A percentile compares a stretch with the other conserved stretches of the same genome.
Evolutionary conservation across 257 asterid genomes (phyloP).

Genomic region (Fraxinus excelsior): DNA sequence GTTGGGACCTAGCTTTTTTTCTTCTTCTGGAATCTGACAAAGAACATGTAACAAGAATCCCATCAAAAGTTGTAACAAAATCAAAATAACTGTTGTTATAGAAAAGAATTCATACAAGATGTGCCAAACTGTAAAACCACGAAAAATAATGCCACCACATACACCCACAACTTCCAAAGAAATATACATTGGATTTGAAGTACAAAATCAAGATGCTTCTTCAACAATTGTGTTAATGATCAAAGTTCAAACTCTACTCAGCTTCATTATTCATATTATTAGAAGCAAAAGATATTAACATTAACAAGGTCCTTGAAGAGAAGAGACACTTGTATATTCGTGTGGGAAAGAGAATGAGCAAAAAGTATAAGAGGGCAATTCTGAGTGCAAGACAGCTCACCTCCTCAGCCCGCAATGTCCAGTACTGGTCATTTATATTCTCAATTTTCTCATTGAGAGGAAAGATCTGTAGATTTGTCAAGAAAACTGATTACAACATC

Average conservation of each 20-base stretch:
- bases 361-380: slow-evolving; percentile 10
- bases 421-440: slow-evolving; percentile 90
- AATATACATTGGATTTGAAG: background rate
- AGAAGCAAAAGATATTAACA: background rate
- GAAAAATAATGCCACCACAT: background rate
- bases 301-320: slow-evolving; percentile 1
- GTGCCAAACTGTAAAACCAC: background rate
- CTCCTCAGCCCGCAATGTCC: slow-evolving; percentile 98
- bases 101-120: background rate
- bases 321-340: background rate
- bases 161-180: background rate
- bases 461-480: slow-evolving; percentile 62
- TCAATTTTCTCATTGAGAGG: slow-evolving; percentile 85
- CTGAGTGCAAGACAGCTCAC: slow-evolving; percentile 37
- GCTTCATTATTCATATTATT: slow-evolving; percentile 8
- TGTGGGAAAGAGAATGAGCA: slow-evolving; percentile 11
- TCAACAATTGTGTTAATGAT: slow-evolving; percentile 13
- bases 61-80: background rate
- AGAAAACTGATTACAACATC: slow-evolving; percentile 18
- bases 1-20: slow-evolving; percentile 76
- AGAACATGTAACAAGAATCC: slow-evolving; percentile 11
- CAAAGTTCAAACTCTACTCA: slow-evolving; percentile 9
- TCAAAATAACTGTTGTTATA: background rate
- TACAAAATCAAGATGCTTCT: background rate
- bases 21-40: slow-evolving; percentile 86